phyloP scores from a whole-genome alignment of 139 green algal genomes.

The Pleodorina starrii region DNA sequence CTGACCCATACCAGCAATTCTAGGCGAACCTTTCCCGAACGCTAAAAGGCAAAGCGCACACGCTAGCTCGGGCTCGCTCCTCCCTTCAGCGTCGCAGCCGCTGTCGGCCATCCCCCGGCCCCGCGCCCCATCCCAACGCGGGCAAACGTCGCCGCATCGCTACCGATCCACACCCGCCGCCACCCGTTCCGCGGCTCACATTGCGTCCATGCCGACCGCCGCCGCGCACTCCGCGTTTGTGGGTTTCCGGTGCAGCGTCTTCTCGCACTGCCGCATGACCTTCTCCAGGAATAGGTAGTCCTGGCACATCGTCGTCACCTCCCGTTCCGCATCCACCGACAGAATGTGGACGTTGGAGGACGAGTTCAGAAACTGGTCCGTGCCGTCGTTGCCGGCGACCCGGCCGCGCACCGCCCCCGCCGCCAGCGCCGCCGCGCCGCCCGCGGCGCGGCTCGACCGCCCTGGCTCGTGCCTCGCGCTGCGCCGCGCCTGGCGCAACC shows the following conservation, averaged over 20 bases:
- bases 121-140: not conserved
- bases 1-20: too few relatives aligned
- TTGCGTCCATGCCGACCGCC: slow-evolving; percentile 55
- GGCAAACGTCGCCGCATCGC: not conserved
- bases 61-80: too few relatives aligned
- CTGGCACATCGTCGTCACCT: slow-evolving; percentile 83
- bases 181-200: slow-evolving; percentile 5
- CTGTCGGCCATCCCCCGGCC: too few relatives aligned
- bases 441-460: not conserved
- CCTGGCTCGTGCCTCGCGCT: not conserved
- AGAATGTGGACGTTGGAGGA: slow-evolving; percentile 65
- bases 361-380: not conserved
- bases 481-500: not conserved
- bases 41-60: too few relatives aligned
- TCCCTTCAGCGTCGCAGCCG: too few relatives aligned
- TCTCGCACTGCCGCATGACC: slow-evolving; percentile 52
- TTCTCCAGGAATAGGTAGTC: slow-evolving; percentile 78
- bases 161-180: not conserved
- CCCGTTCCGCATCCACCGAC: slow-evolving; percentile 78
- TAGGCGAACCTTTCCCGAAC: too few relatives aligned
- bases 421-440: not conserved
- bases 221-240: slow-evolving; percentile 73
- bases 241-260: slow-evolving; percentile 63
- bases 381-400: not conserved
- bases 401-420: not conserved